Conservation (phyloP, 2,329 filamentous ascomycete species). For the Aspergillus puulaauensis region DNA sequence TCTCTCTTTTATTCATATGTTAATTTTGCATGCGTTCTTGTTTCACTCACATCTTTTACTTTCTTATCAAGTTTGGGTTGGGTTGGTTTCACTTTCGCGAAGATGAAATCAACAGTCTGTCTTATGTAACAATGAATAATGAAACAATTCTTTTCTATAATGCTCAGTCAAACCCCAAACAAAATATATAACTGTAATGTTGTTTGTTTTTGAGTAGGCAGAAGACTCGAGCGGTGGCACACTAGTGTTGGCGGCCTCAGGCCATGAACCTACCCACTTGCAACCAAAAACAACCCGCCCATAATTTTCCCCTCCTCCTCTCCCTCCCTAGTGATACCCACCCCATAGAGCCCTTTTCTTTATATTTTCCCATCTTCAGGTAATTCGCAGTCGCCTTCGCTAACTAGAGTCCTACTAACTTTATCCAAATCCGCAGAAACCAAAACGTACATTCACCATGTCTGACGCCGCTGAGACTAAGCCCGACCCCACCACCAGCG, state of each 20-base stretch:
- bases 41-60: conserved; percentile 1
- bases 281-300: conserved; percentile 22
- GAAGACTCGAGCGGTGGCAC: conserved; percentile 16
- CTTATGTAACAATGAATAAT: conserved; percentile 17
- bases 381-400: conserved; percentile 1
- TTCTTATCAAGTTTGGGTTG: conserved; percentile 11
- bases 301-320: conserved; percentile 22
- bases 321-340: conserved; percentile 13
- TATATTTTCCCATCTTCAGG: conserved; percentile 9
- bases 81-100: conserved; percentile 7
- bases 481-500: conserved; percentile 43
- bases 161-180: not conserved
- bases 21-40: not conserved
- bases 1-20: not conserved
- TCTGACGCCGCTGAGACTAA: conserved; percentile 45
- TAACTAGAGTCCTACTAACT: not conserved
- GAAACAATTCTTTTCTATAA: not conserved
- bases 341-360: conserved; percentile 8
- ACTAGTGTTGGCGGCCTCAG: conserved; percentile 21
- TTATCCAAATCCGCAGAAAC: conserved; percentile 11
- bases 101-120: conserved; percentile 4
- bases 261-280: conserved; percentile 25
- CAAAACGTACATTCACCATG: conserved; percentile 30
- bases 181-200: not conserved
- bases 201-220: not conserved